Evolutionary conservation across 2,329 filamentous ascomycete genomes (phyloP), one percentile per base, ranked within the genome.

Genomic region (Myriosclerotinia curreyana): DNA sequence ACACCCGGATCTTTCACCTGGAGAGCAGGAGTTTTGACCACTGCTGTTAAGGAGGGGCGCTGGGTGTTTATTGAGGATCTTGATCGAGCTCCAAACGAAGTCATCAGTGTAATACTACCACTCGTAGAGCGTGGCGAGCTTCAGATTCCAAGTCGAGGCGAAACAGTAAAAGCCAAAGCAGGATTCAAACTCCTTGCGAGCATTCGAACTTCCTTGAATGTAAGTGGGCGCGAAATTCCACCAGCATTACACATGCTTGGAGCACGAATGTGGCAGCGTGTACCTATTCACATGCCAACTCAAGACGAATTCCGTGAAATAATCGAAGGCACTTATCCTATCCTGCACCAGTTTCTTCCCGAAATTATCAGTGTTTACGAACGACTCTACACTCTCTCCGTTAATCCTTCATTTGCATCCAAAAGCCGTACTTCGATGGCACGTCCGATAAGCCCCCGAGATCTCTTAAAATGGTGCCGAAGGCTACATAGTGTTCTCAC

Each of bases 21-120:
- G 95, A 86, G 91, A 66, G 86, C 95, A 3, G 95, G 95, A 77
- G 91, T 98, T 25, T 80, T 99, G 70, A 97, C 95, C 0, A 96
- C 92, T 38, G 96, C 96, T 44, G 92, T 98, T 3, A 88, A 85
- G 73, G 94, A 99, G 79, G 96, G 95, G 20, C 85, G 94, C 72
- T 99, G 95, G 96, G 90, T 99, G 8, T 81, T 99, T 69, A 96
- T 99, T 65, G 96, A 99, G 76, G 96, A 99, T 76, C 82, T 99
- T 49, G 93, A 99, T 74, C 87, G 94, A 67, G 95, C 95, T 14
- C 95, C 96, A 5, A 94, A 91, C 69, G 95, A 99, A 76, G 91
- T 99, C 55, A 87, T 99, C 75, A 96, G 94, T 74, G 92, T 93
- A 17, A 83, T 99, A 36, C 81, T 99, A 34, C 95, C 96, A 12